Percentiles rank a stretch among this genome's conserved stretches.
phyloP scores from a whole-genome alignment of 2,329 filamentous ascomycete species.

The Talaromyces sp. region DNA sequence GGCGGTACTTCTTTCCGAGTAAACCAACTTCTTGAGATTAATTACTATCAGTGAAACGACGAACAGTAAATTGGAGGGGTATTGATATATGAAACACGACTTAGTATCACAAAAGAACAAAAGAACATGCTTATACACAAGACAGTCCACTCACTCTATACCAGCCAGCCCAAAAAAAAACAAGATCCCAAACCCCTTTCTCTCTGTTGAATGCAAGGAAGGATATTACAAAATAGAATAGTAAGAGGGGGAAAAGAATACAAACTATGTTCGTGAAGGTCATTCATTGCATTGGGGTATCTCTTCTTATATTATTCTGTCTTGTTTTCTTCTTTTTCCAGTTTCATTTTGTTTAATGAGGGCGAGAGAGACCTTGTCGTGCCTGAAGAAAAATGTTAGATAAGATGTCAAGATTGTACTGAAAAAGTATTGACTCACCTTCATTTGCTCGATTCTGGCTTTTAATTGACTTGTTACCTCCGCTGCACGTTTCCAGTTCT shows the following conservation, averaged over 20 bases:
- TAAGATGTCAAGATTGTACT: no score
- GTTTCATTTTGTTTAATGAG: slow-evolving; percentile 26
- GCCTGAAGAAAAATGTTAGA: neutral
- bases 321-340: slow-evolving; percentile 3
- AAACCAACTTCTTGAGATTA: neutral
- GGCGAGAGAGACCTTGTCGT: slow-evolving; percentile 20
- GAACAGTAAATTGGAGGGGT: neutral
- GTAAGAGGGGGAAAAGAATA: neutral
- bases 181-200: neutral
- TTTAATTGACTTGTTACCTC: slow-evolving; percentile 98
- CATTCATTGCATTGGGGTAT: slow-evolving; percentile 10
- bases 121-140: neutral
- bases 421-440: slow-evolving; percentile 42
- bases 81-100: neutral
- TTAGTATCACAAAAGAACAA: neutral
- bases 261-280: neutral
- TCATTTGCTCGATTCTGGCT: slow-evolving; percentile 98
- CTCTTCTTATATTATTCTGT: slow-evolving; percentile 5
- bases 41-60: neutral
- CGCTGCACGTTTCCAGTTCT: slow-evolving; percentile 95
- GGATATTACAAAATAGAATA: neutral
- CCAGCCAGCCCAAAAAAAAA: neutral
- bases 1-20: neutral
- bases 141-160: neutral
- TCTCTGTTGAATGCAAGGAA: neutral